phyloP scores from a whole-genome alignment of 2,329 filamentous ascomycete species.

The Colletotrichum somersetense region DNA sequence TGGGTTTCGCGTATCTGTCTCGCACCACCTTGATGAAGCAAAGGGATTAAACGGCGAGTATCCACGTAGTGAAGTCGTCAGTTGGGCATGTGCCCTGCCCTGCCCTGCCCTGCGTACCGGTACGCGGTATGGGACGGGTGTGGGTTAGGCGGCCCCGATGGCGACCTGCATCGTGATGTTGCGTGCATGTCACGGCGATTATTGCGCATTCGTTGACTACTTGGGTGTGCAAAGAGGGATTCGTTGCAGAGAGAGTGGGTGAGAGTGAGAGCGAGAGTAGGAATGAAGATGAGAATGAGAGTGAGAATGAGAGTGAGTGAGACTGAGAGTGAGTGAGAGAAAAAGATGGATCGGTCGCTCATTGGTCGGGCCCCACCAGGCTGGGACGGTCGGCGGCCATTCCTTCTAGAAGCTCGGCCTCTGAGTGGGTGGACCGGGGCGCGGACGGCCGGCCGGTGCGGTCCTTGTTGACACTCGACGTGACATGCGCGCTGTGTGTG shows the following conservation, averaged over 20 bases:
- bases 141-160: slow-evolving; percentile 9
- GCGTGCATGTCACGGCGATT: neutral
- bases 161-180: slow-evolving; percentile 1
- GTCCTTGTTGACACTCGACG: slow-evolving; percentile 26
- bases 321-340: neutral
- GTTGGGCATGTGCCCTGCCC: neutral
- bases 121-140: neutral
- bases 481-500: neutral
- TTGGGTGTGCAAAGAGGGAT: neutral
- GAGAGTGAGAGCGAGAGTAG: neutral
- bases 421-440: slow-evolving; percentile 29
- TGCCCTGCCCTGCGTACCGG: neutral
- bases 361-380: neutral
- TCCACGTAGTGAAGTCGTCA: too few species aligned
- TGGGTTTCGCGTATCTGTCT: slow-evolving; percentile 37
- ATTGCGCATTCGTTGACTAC: slow-evolving; percentile 1
- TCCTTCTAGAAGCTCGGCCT: slow-evolving; percentile 38
- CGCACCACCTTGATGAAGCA: neutral
- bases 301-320: slow-evolving; percentile 11
- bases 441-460: slow-evolving; percentile 23
- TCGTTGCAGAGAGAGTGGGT: neutral
- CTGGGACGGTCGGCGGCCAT: neutral
- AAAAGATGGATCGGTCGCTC: too few species aligned
- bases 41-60: neutral
- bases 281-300: neutral